Percentiles rank a stretch among this genome's conserved stretches.
Conservation (phyloP, 768 basidiomycete genomes). For the Strobilomyces echinocephalus region DNA sequence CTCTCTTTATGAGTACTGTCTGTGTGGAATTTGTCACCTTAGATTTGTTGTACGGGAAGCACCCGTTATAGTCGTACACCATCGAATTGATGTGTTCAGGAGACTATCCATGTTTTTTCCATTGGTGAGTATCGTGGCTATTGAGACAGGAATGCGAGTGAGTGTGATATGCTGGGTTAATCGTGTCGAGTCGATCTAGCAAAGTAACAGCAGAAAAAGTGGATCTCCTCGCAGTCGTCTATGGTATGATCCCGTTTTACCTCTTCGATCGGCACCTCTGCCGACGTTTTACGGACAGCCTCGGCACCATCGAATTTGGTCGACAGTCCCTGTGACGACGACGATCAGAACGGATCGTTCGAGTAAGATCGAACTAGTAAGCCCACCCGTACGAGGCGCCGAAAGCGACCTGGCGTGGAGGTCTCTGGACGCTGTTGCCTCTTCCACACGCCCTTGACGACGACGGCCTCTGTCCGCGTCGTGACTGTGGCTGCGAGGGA, state of each 20-base stretch:
- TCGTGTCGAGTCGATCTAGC: constrained; percentile 16
- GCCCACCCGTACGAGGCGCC: constrained; percentile 17
- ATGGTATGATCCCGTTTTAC: not conserved
- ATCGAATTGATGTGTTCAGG: too few species aligned
- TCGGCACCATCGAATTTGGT: not conserved
- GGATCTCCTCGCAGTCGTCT: constrained; percentile 18
- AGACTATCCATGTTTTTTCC: too few species aligned
- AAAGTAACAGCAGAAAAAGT: constrained; percentile 28
- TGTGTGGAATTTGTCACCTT: too few species aligned
- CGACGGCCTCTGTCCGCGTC: not conserved
- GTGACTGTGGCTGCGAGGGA: not conserved
- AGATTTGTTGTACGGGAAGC: too few species aligned
- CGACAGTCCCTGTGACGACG: constrained; percentile 5
- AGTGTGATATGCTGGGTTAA: not conserved
- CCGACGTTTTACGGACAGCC: not conserved
- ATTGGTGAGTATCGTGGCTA: not conserved
- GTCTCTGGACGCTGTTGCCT: not conserved
- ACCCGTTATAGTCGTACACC: too few species aligned
- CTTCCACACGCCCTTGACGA: constrained; percentile 14
- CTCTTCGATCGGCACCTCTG: not conserved
- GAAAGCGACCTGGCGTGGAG: constrained; percentile 6
- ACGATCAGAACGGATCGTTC: not conserved
- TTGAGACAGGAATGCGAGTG: constrained; percentile 1
- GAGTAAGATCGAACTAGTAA: too few species aligned
- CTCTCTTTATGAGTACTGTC: not conserved